A percentile compares a stretch with the other conserved stretches of the same genome.
These are phyloP conservation scores for Zoysia japonica DNA, from an alignment of 176 grass and related monocot species.

Conservation along the genomic window DNA sequence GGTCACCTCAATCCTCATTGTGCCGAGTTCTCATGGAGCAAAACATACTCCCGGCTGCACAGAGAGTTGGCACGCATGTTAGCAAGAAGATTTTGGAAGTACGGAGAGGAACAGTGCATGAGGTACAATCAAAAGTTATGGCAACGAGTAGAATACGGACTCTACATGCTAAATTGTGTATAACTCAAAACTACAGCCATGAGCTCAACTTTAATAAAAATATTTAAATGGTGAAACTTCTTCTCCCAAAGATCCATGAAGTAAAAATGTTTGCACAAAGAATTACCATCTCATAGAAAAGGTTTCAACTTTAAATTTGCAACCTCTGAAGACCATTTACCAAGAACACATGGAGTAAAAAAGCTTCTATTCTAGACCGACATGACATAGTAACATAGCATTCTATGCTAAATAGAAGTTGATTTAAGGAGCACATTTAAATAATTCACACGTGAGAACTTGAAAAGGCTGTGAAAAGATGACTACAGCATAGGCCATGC, in stretches of 20 bases:
- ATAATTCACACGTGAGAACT: background rate
- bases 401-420: background rate
- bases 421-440: background rate
- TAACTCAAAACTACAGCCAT: background rate
- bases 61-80: background rate
- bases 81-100: conserved; percentile 2
- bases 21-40: conserved; percentile 74
- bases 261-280: background rate
- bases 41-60: conserved; percentile 92
- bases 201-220: background rate
- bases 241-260: background rate
- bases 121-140: background rate
- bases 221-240: background rate
- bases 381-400: background rate
- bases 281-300: background rate
- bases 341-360: background rate
- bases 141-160: background rate
- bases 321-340: background rate
- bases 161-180: too few species aligned
- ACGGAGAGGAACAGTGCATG: background rate
- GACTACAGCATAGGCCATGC: background rate
- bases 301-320: background rate
- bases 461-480: background rate
- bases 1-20: conserved; percentile 29
- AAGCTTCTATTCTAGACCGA: background rate